A percentile compares a stretch with the other conserved stretches of the same genome.
Conservation (phyloP, 768 basidiomycete species). For the Suillus bovinus region DNA sequence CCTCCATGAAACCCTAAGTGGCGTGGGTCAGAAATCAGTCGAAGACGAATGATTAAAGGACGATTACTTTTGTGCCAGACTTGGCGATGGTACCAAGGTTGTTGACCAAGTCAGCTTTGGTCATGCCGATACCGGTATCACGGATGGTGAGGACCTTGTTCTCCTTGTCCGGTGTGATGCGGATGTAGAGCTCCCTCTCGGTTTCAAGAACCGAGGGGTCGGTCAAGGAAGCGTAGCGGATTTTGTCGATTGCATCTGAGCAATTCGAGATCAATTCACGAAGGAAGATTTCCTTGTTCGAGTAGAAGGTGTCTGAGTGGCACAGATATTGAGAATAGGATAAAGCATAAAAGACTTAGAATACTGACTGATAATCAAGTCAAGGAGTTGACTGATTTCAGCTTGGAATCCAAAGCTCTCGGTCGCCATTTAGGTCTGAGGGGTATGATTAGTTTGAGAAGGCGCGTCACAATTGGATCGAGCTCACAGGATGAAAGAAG, state of each 20-base stretch:
- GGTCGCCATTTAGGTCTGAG: constrained; percentile 56
- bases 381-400: constrained; percentile 98
- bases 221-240: constrained; percentile 95
- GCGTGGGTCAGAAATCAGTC: constrained; percentile 1
- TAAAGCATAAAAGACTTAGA: constrained; percentile 5
- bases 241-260: constrained; percentile 99
- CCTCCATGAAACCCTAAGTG: constrained; percentile 97
- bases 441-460: constrained; percentile 15
- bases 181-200: constrained; percentile 92
- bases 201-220: constrained; percentile 88
- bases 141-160: constrained; percentile 88
- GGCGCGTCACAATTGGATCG: neutral
- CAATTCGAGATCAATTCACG: constrained; percentile 96
- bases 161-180: constrained; percentile 95
- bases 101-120: constrained; percentile 99
- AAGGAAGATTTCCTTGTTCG: constrained; percentile 99
- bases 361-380: constrained; percentile 94
- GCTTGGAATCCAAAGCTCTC: constrained; percentile 98
- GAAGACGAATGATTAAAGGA: constrained; percentile 9
- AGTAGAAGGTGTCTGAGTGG: constrained; percentile 95
- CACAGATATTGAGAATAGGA: constrained; percentile 3
- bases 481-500: constrained; percentile 17
- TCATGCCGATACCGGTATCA: constrained; percentile 99
- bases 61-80: constrained; percentile 82
- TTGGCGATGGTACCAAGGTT: constrained; percentile 96